phyloP scores from a whole-genome alignment of 495 filamentous ascomycete species.

The Tuber aestivum region DNA sequence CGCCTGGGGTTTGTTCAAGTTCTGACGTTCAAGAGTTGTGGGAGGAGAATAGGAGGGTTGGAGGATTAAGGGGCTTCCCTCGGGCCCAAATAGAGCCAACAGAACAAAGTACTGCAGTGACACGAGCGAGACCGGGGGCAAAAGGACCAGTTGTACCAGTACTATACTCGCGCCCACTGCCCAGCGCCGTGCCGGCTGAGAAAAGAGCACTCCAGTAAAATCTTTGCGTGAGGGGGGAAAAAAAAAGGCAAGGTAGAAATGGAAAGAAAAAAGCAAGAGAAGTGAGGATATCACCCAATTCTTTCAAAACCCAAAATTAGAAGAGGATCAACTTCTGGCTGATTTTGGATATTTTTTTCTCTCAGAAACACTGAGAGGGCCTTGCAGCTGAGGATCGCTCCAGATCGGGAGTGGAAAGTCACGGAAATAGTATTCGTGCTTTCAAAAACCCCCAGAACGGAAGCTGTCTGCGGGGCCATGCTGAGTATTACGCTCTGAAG shows the following conservation, averaged over 20 bases:
- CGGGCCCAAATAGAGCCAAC: not conserved
- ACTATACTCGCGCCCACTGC: not conserved
- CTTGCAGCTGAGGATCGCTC: not conserved
- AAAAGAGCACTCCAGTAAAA: not conserved
- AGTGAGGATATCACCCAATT: not conserved
- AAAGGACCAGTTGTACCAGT: not conserved
- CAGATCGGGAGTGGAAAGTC: not conserved
- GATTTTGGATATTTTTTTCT: not conserved
- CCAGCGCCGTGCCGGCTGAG: not conserved
- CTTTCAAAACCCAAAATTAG: not conserved
- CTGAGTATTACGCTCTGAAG: not conserved
- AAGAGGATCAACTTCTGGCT: not conserved
- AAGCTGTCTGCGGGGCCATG: not conserved
- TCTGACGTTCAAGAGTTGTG: not conserved
- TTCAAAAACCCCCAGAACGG: not conserved
- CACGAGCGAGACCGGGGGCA: not conserved
- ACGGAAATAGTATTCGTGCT: not conserved
- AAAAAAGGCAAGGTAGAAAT: not conserved
- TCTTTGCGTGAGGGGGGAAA: not conserved
- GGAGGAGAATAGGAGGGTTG: not conserved
- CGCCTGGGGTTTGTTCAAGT: not conserved
- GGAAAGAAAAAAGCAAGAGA: not conserved
- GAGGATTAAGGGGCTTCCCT: slow-evolving; percentile 1
- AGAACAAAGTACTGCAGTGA: not conserved
- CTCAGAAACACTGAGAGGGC: not conserved